These are phyloP conservation scores for Hirsutella rhossiliensis DNA, from an alignment of 2,329 filamentous ascomycete species.

Conservation along the genomic window DNA sequence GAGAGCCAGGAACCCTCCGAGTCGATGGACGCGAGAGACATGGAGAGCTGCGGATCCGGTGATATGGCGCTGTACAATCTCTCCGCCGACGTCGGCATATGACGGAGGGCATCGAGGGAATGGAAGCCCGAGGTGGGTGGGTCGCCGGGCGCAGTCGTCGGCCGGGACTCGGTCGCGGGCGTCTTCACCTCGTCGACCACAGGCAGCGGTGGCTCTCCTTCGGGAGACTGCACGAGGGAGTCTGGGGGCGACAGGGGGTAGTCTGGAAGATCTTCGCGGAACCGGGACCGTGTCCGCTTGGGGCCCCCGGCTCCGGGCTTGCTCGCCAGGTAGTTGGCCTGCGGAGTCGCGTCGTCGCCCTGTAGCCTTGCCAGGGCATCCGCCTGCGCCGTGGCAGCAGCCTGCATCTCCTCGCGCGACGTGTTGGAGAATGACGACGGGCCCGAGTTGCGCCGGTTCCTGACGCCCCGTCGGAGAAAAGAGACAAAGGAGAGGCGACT, in stretches of 20 bases:
- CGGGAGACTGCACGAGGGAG: slow-evolving; percentile 68
- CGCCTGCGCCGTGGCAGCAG: slow-evolving; percentile 17
- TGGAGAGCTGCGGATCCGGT: slow-evolving; percentile 56
- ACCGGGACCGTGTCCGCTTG: slow-evolving; percentile 77
- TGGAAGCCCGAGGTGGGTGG: slow-evolving; percentile 31
- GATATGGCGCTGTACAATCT: slow-evolving; percentile 22
- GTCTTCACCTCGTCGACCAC: slow-evolving; percentile 15
- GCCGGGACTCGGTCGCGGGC: slow-evolving; percentile 12
- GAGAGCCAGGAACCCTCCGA: slow-evolving; percentile 95
- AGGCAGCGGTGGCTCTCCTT: slow-evolving; percentile 37
- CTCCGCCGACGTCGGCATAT: slow-evolving; percentile 10
- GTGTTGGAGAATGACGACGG: slow-evolving; percentile 85
- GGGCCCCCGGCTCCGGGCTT: slow-evolving; percentile 38
- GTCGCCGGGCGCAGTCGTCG: slow-evolving; percentile 27
- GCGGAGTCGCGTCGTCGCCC: slow-evolving; percentile 15
- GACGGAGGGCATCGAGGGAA: slow-evolving; percentile 18
- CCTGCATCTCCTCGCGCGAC: slow-evolving; percentile 72
- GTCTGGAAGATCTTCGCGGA: slow-evolving; percentile 85
- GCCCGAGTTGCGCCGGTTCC: slow-evolving; percentile 41
- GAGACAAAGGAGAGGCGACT: slow-evolving; percentile 50
- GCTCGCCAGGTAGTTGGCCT: slow-evolving; percentile 15
- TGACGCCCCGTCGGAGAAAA: slow-evolving; percentile 60
- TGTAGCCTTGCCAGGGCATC: slow-evolving; percentile 22
- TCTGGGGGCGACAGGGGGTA: slow-evolving; percentile 75
- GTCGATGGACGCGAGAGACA: slow-evolving; percentile 87